Conservation (phyloP, 345 rosid genomes). For the Eucalyptus sideroxylon region DNA sequence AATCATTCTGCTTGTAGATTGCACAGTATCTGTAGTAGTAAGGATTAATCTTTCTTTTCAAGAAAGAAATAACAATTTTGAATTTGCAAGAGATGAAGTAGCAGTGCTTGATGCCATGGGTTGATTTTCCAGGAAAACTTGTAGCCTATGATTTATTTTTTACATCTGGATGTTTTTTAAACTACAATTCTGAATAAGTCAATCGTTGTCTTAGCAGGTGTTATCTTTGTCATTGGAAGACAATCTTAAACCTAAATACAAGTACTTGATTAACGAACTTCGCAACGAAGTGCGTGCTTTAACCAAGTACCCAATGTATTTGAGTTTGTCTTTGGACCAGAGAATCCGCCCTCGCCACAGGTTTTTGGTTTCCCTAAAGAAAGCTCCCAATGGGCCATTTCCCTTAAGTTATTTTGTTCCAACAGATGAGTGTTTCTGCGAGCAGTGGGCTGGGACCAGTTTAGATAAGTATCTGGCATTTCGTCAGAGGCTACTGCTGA, state of each 20-base stretch:
- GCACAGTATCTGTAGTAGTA: not conserved
- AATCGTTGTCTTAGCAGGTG: slow-evolving; percentile 34
- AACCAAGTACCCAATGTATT: slow-evolving; percentile 79
- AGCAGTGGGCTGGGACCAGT: slow-evolving; percentile 87
- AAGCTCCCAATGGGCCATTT: slow-evolving; percentile 92
- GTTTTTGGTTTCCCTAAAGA: slow-evolving; percentile 81
- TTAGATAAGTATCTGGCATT: slow-evolving; percentile 73
- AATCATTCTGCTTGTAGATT: not conserved
- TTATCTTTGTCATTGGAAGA: slow-evolving; percentile 87
- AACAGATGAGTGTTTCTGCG: slow-evolving; percentile 76
- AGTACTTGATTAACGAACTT: slow-evolving; percentile 82
- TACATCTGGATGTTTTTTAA: not conserved
- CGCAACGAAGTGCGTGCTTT: slow-evolving; percentile 63
- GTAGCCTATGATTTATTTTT: not conserved
- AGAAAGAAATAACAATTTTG: not conserved
- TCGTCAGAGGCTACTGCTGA: slow-evolving; percentile 62
- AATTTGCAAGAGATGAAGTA: not conserved
- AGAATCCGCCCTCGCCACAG: slow-evolving; percentile 93
- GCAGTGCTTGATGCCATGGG: not conserved
- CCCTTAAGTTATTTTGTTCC: slow-evolving; percentile 82
- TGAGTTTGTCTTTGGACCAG: slow-evolving; percentile 84
- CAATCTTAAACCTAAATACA: slow-evolving; percentile 85
- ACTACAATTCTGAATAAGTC: not conserved
- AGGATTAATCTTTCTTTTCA: not conserved
- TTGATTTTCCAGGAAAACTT: not conserved